Evolutionary conservation across 2,329 filamentous ascomycete species (phyloP), one percentile per base, ranked within the genome.

Genomic region (Penicillium sp.): DNA sequence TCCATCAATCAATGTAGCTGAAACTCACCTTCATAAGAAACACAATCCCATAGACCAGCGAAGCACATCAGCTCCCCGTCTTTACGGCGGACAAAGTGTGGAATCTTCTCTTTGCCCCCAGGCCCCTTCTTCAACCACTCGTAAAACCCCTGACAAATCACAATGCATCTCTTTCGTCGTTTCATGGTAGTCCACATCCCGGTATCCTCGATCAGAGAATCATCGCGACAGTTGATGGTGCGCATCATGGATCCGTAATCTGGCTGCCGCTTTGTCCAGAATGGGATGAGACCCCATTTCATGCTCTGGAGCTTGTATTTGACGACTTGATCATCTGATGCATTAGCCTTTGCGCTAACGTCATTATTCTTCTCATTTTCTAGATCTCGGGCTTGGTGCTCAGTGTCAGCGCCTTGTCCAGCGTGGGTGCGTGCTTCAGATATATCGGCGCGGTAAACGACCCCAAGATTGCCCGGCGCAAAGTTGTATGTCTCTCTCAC

Each of bases 161-260:
- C 83, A 18, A 97, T 77, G 67, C 93, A 97, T 27, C 93, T 80
- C 72, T 96, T 95, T 59, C 80, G 82, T 53, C 84, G 83, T 73
- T 96, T 96, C 87, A 97, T 95, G 1, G 81, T 83, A 35, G 81
- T 86, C 93, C 93, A 97, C 84, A 97, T 88, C 10, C 91, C 90
- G 4, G 84, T 81, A 8, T 86, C 79, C 9, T 85, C 80, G 5
- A 81, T 77, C 16, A 97, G 75, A 1, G 89, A 93, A 70, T 97
- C 92, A 64, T 92, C 88, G 3, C 92, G 84, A 67, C 92, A 97
- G 71, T 99, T 97, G 70, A 97, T 97, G 0, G 90, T 95, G 64
- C 87, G 89, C 77, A 95, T 79, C 68, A 89, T 77, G 1, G 83
- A 83, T 22, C 80, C 78, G 62, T 93, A 92, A 63, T 89, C 83